Evolutionary conservation across 352 stramenopile genomes (phyloP), one percentile per base, ranked within the genome.

Genomic region (Phytophthora melonis): DNA sequence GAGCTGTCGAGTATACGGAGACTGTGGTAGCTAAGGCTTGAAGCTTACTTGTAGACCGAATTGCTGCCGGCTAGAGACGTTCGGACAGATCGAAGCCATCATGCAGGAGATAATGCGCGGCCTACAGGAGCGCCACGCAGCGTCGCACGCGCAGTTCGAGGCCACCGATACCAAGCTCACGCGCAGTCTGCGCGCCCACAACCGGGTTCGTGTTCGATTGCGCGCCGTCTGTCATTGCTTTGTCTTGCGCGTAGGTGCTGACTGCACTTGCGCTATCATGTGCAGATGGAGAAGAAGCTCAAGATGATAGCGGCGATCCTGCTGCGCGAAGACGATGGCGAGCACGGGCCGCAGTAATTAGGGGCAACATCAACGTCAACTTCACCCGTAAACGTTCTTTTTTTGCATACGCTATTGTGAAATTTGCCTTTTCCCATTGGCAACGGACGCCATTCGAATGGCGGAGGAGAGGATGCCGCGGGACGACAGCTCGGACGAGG

Each of bases 301-400:
- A 85, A 87, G 75, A 83, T 83, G 78, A 84, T 87, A 50, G 80
- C 80, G 11, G 71, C 77, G 8, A 87, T 87, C 52, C 58, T 87
- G 34, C 47, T 82, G 54, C 70, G 70, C 41, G 77, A 83, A 27
- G 73, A 82, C 30, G 64, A 75, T 52, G 62, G 45, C 30, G 66
- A 79, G 63, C 67, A 81, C 23, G 70, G 67, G 10, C 14, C 75
- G 10, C 39, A 80, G 43, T 78, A 30, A 70, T 0, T 18, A 30
- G 41, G 45, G 45, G 27, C 30, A 50, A 32, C 63, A 67, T 39
- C 43, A 52, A 52, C 43, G 18, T 52, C 43, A 23, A 52, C 43
- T 52, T 52, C 16, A 52, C 10, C 8, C 47, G 9, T 55, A 55
- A 55, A 54, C 30, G 47, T 30, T 55, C 47, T 8, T 55, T 55